Percentiles rank a stretch among this genome's conserved stretches.
Evolutionary conservation across 305 asterid genomes (phyloP).

Genomic region (Petunia hybrid): DNA sequence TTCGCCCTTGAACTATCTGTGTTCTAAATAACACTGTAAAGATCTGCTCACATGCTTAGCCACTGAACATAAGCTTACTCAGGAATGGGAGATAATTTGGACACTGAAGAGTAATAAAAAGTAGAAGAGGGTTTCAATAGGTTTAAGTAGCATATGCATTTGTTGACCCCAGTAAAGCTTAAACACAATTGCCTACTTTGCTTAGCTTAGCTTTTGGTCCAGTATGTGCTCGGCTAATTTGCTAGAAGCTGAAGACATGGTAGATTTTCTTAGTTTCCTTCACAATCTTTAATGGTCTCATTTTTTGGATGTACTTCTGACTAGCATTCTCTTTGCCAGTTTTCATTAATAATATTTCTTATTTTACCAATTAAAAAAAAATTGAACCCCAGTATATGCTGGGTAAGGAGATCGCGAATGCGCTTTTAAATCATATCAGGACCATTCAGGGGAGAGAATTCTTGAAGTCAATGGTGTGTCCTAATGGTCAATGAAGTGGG

Average conservation of each 20-base stretch:
- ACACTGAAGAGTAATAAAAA: neutral
- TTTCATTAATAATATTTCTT: too few relatives aligned
- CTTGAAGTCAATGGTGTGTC: neutral
- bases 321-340: too few relatives aligned
- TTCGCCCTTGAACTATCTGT: neutral
- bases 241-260: too few relatives aligned
- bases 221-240: too few relatives aligned
- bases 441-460: neutral
- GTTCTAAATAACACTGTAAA: neutral
- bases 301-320: too few relatives aligned
- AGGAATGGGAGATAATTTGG: neutral
- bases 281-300: too few relatives aligned
- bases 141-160: neutral
- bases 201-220: too few relatives aligned
- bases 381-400: neutral
- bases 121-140: conserved; percentile 5
- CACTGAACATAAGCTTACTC: neutral
- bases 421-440: neutral
- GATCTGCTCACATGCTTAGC: neutral
- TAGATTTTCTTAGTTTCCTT: too few relatives aligned
- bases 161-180: too few relatives aligned
- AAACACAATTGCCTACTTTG: too few relatives aligned
- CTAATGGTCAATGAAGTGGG: too few relatives aligned
- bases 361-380: neutral
- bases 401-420: neutral